A percentile compares a stretch with the other conserved stretches of the same genome.
phyloP scores from a whole-genome alignment of 768 basidiomycete species.

The Leccinum fibrillosum region DNA sequence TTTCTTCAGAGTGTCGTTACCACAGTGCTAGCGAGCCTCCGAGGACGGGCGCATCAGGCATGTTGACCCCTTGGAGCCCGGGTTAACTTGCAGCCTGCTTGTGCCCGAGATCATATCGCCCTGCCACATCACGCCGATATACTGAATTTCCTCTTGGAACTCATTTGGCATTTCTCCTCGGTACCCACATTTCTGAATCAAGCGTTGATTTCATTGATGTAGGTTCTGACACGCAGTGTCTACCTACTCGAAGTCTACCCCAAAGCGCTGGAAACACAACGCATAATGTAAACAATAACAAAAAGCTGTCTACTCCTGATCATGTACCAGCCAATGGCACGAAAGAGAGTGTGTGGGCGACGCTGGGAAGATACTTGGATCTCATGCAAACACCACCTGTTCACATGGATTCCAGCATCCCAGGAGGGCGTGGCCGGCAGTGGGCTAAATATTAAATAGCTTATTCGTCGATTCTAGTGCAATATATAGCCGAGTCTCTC shows the following conservation, averaged over 20 bases:
- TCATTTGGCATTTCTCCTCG: not conserved
- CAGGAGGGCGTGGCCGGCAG: constrained; percentile 8
- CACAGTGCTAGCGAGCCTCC: not conserved
- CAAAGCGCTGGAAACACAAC: constrained; percentile 6
- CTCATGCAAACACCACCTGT: constrained; percentile 17
- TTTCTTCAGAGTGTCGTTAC: not conserved
- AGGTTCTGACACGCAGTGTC: not conserved
- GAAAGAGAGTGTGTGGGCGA: constrained; percentile 1
- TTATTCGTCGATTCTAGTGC: constrained; percentile 16
- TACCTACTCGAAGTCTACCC: constrained; percentile 3
- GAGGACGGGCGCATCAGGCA: not conserved
- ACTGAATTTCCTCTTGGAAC: not conserved
- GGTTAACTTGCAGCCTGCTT: not conserved
- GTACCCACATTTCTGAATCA: not conserved
- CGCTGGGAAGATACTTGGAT: constrained; percentile 4
- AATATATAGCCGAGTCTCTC: constrained; percentile 25
- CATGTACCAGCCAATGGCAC: constrained; percentile 10
- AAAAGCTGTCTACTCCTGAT: constrained; percentile 13
- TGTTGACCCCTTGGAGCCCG: not conserved
- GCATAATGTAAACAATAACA: constrained; percentile 26
- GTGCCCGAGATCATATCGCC: not conserved
- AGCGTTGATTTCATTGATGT: not conserved
- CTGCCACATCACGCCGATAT: not conserved
- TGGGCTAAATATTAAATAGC: constrained; percentile 23
- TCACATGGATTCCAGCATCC: constrained; percentile 12